Evolutionary conservation across 176 grass and related monocot genomes (phyloP).

Genomic region (Phragmites australis): DNA sequence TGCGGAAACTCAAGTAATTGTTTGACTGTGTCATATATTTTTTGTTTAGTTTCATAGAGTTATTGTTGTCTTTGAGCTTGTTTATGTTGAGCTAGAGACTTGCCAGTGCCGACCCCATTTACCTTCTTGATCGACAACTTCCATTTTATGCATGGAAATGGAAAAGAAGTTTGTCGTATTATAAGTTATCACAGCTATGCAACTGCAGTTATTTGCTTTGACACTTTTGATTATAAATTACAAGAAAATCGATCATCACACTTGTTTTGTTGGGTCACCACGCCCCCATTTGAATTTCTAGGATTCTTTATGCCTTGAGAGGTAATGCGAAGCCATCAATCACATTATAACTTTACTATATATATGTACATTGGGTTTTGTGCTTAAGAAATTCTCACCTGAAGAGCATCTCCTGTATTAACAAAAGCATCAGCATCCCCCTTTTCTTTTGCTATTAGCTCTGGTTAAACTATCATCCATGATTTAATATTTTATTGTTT

Average conservation of each 20-base stretch:
- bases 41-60: constrained; percentile 8
- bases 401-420: constrained; percentile 6
- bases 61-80: neutral
- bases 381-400: constrained; percentile 23
- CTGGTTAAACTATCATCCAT: constrained; percentile 14
- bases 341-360: constrained; percentile 13
- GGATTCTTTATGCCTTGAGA: neutral
- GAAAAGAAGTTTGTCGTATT: constrained; percentile 19
- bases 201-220: neutral
- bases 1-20: constrained; percentile 85
- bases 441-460: constrained; percentile 15
- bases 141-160: constrained; percentile 23
- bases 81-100: constrained; percentile 30
- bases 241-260: neutral
- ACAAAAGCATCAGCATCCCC: neutral
- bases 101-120: constrained; percentile 1
- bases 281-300: constrained; percentile 10
- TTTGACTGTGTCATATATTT: constrained; percentile 12
- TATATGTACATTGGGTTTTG: constrained; percentile 1
- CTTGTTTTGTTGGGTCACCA: neutral
- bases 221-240: neutral
- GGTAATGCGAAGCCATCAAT: neutral
- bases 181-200: neutral
- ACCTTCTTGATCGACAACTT: constrained; percentile 12
- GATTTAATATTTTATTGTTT: constrained; percentile 31